Evolutionary conservation across 2,329 filamentous ascomycete genomes (phyloP), one percentile per base, ranked within the genome.

Genomic region (Elsinoe perseae): DNA sequence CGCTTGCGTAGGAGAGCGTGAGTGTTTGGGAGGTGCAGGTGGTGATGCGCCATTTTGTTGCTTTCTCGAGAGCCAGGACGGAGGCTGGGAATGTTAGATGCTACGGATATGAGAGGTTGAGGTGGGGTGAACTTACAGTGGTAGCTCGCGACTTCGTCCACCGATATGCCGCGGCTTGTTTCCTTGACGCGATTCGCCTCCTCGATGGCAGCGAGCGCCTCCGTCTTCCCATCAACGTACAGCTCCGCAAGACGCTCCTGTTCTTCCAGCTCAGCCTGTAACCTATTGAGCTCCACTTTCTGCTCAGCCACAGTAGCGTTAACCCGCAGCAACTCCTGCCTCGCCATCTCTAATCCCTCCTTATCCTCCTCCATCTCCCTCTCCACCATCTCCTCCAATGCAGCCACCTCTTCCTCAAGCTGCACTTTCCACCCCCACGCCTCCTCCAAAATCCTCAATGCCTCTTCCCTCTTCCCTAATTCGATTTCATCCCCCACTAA

Each of bases 91-190:
- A 28, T 32, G 18, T 61, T n/a, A 43, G 68, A 81, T 67, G 80
- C 73, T 48, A 12, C 9, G 9, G 8, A 50, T 30, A 16, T 2
- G 16, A 23, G 10, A 34, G 5, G 21, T 23, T 8, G 25, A 30
- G 20, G 27, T 25, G n/a, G 23, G 9, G n/a, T 20, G 16, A 20
- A 65, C 75, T 67, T 77, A 88, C 87, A 80, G 79, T 91, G 90
- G n/a, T 95, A 76, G 36, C 76, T 75, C 61, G 80, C 80, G 61
- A 97, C 88, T 71, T 97, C 93, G 25, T 80, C 84, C 54, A 85
- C 82, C 57, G 85, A 92, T 85, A 91, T 96, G 36, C 92, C 91
- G 54, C 91, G 83, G 68, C 87, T 95, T 65, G 95, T 87, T 68
- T 96, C 90, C 60, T 87, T 82, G 23, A 95, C 77, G 61, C 83